A percentile compares a stretch with the other conserved stretches of the same genome.
These are phyloP conservation scores for Xerocomus spinulosus DNA, from an alignment of 768 basidiomycete genomes.

Conservation along the genomic window DNA sequence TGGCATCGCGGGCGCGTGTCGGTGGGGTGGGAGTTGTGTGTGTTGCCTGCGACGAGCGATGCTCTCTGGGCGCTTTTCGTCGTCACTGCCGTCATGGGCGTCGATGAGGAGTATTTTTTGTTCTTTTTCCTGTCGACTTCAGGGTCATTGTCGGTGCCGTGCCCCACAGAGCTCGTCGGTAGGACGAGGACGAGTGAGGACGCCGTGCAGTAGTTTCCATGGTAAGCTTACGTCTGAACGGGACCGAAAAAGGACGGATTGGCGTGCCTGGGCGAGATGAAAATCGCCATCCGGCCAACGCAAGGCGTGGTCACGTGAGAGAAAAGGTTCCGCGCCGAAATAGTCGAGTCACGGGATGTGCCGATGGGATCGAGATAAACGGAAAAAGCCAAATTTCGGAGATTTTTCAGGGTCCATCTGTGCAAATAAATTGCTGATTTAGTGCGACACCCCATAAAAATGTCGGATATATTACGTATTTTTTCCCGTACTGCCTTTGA, in stretches of 20 bases:
- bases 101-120: no score
- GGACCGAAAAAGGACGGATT: slow-evolving; percentile 31
- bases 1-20: no score
- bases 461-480: slow-evolving; percentile 39
- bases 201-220: slow-evolving; percentile 29
- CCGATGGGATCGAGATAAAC: slow-evolving; percentile 32
- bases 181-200: no score
- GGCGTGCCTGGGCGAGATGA: slow-evolving; percentile 30
- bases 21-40: no score
- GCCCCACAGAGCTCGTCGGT: no score
- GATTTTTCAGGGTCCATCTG: slow-evolving; percentile 34
- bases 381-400: slow-evolving; percentile 33
- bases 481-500: slow-evolving; percentile 34
- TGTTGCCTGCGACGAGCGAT: no score
- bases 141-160: no score
- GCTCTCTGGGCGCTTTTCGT: no score
- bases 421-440: slow-evolving; percentile 24
- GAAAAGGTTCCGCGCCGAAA: slow-evolving; percentile 31
- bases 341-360: slow-evolving; percentile 30
- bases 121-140: no score
- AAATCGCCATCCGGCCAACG: not conserved
- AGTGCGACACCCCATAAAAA: no score
- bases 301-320: slow-evolving; percentile 5
- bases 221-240: slow-evolving; percentile 23
- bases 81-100: no score